Conservation (phyloP, 768 basidiomycete genomes). For the Tylopilus subfusipes region DNA sequence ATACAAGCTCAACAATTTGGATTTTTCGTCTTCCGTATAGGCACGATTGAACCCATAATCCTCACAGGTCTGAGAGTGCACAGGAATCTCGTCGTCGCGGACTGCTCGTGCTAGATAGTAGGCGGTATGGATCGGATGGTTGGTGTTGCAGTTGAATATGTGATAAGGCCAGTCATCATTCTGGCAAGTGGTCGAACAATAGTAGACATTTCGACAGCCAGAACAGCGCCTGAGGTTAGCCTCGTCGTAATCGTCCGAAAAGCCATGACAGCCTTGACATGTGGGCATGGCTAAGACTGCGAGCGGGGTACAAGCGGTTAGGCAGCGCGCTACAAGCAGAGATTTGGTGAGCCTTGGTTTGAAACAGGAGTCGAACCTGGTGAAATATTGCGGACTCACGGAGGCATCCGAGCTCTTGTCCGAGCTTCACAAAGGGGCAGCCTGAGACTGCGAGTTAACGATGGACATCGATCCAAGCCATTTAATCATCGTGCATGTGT, state of each 20-base stretch:
- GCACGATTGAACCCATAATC: slow-evolving; percentile 5
- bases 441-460: no score
- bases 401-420: no score
- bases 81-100: neutral
- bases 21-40: neutral
- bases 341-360: no score
- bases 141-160: slow-evolving; percentile 5
- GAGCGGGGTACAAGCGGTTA: no score
- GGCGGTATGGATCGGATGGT: slow-evolving; percentile 1
- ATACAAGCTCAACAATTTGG: neutral
- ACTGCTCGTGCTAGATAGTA: neutral
- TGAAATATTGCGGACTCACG: no score
- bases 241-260: neutral
- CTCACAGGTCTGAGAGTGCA: neutral
- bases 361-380: no score
- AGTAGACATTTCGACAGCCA: slow-evolving; percentile 2
- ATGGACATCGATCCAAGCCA: no score
- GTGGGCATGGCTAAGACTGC: neutral
- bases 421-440: no score
- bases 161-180: neutral
- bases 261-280: neutral
- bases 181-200: neutral
- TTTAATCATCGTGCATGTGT: no score
- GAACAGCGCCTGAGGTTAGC: slow-evolving; percentile 1
- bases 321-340: neutral